Conservation (phyloP, 1,139 yeast species). For the Candida smagusa region DNA sequence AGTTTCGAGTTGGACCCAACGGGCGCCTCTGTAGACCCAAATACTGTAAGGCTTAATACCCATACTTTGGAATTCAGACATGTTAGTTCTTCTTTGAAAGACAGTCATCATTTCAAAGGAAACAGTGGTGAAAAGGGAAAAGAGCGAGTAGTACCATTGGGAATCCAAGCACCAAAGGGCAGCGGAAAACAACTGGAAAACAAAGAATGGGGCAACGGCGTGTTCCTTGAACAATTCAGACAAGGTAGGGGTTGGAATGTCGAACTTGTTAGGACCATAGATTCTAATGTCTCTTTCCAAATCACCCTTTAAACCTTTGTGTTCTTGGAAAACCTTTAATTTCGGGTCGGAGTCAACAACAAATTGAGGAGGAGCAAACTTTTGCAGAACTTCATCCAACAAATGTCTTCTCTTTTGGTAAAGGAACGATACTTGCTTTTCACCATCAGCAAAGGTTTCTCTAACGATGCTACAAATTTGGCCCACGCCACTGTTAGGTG, state of each 20-base stretch:
- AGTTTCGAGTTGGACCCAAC: constrained; percentile 72
- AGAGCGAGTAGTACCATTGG: constrained; percentile 92
- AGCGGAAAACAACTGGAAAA: constrained; percentile 93
- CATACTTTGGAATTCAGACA: constrained; percentile 95
- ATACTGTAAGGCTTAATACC: constrained; percentile 89
- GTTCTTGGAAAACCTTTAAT: constrained; percentile 55
- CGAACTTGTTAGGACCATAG: constrained; percentile 85
- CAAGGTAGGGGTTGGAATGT: constrained; percentile 93
- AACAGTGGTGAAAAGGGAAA: constrained; percentile 87
- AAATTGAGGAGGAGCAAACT: constrained; percentile 81
- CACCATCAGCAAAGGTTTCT: constrained; percentile 56
- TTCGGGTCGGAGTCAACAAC: constrained; percentile 62
- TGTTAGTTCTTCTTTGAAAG: constrained; percentile 89
- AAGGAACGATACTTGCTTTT: constrained; percentile 65
- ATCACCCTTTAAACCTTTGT: constrained; percentile 63
- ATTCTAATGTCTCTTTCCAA: constrained; percentile 53
- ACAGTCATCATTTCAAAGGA: constrained; percentile 95
- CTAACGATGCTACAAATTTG: constrained; percentile 68
- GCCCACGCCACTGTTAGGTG: constrained; percentile 82
- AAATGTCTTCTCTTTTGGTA: constrained; percentile 93
- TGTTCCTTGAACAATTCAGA: constrained; percentile 91
- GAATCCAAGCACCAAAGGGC: constrained; percentile 97
- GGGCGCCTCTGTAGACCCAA: constrained; percentile 63
- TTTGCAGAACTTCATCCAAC: constrained; percentile 49
- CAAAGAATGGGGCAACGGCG: constrained; percentile 97